Conservation (phyloP, 2,329 filamentous ascomycete species). For the Fusarium falciforme region DNA sequence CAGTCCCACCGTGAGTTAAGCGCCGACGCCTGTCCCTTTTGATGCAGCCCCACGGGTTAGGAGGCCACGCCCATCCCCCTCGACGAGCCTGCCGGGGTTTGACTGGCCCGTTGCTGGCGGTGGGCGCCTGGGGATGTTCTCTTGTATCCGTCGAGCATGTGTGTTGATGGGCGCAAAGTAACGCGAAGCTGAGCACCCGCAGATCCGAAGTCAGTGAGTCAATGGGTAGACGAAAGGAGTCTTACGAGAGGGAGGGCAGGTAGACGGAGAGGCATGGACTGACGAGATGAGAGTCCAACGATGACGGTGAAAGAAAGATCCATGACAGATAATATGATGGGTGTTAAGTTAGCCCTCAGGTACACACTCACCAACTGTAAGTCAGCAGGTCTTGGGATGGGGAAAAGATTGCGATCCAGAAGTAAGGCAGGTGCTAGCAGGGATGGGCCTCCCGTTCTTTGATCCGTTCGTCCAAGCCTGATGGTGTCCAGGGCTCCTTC, state of each 20-base stretch:
- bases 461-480: slow-evolving; percentile 17
- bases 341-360: not conserved
- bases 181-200: slow-evolving; percentile 22
- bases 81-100: slow-evolving; percentile 27
- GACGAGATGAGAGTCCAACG: not conserved
- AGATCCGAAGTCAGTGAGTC: not conserved
- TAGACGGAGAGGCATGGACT: not conserved
- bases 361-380: not conserved
- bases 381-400: slow-evolving; percentile 1
- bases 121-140: slow-evolving; percentile 35
- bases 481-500: slow-evolving; percentile 8
- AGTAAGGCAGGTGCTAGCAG: slow-evolving; percentile 24
- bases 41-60: slow-evolving; percentile 59
- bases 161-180: slow-evolving; percentile 28
- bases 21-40: slow-evolving; percentile 65
- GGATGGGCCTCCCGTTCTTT: slow-evolving; percentile 25
- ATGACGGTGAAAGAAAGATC: not conserved
- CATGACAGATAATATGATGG: not conserved
- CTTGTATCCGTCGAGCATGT: slow-evolving; percentile 23
- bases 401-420: slow-evolving; percentile 27
- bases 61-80: slow-evolving; percentile 38
- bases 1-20: slow-evolving; percentile 60
- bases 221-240: not conserved
- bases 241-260: not conserved
- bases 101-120: slow-evolving; percentile 30